These are phyloP conservation scores for Citrus cavaleriei DNA, from an alignment of 345 rosid species.

Conservation along the genomic window DNA sequence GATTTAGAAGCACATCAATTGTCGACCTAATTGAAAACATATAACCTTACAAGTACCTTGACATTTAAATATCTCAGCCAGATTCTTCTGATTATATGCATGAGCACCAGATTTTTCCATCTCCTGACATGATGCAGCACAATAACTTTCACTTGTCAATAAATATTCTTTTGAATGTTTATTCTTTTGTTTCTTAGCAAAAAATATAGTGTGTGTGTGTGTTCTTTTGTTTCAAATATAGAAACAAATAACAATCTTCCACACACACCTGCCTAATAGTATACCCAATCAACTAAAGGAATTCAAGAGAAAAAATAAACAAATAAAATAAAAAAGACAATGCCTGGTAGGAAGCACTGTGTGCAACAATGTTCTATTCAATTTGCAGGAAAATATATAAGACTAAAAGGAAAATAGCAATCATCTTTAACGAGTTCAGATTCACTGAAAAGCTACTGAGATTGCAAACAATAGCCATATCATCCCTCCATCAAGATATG, in stretches of 20 bases:
- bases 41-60: constrained; percentile 51
- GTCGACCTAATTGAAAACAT: constrained; percentile 4
- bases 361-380: not conserved
- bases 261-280: not conserved
- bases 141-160: constrained; percentile 12
- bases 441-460: not conserved
- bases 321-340: not conserved
- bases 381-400: not conserved
- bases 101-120: constrained; percentile 69
- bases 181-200: too few species aligned
- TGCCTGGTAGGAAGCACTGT: not conserved
- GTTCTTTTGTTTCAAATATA: not conserved
- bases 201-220: too few species aligned
- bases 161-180: not conserved
- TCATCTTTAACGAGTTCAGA: not conserved
- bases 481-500: not conserved
- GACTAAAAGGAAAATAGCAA: not conserved
- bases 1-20: not conserved
- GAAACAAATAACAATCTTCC: not conserved
- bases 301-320: too few species aligned
- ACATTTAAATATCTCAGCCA: constrained; percentile 70
- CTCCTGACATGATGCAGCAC: constrained; percentile 44
- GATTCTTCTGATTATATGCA: constrained; percentile 36
- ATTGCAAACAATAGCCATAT: not conserved
- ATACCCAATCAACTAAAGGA: not conserved